A percentile compares a stretch with the other conserved stretches of the same genome.
phyloP scores from a whole-genome alignment of 1,139 yeast genomes.

The Wickerhamomyces sp. region DNA sequence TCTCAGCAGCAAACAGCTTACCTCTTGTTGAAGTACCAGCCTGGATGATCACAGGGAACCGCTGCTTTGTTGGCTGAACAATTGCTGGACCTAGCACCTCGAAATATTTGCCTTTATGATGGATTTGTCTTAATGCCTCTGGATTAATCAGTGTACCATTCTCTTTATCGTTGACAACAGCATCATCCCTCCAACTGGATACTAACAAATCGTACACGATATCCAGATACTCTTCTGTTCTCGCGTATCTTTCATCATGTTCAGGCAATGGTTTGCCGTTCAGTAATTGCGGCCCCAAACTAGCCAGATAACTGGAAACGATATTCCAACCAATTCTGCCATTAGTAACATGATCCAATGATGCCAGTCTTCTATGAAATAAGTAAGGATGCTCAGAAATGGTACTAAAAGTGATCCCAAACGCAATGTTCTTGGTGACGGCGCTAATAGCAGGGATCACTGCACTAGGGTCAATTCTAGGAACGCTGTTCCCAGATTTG shows the following conservation, averaged over 20 bases:
- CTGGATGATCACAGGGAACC: constrained; percentile 41
- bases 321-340: constrained; percentile 44
- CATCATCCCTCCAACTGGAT: constrained; percentile 41
- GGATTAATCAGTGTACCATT: constrained; percentile 34
- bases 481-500: constrained; percentile 35
- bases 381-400: constrained; percentile 38
- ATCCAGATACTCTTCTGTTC: constrained; percentile 37
- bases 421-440: constrained; percentile 33
- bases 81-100: constrained; percentile 37
- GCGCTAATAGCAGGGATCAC: constrained; percentile 37
- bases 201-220: constrained; percentile 35
- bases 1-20: constrained; percentile 39
- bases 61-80: constrained; percentile 39
- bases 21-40: constrained; percentile 44
- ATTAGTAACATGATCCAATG: constrained; percentile 36
- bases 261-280: constrained; percentile 34
- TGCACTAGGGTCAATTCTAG: constrained; percentile 33
- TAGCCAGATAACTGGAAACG: constrained; percentile 38
- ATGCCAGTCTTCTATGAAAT: constrained; percentile 36
- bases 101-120: constrained; percentile 34
- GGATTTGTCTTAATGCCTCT: constrained; percentile 32
- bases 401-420: constrained; percentile 39
- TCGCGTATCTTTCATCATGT: constrained; percentile 36
- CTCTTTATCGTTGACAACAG: constrained; percentile 28
- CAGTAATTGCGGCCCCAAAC: constrained; percentile 36